Evolutionary conservation across 2,329 filamentous ascomycete species (phyloP).

Genomic region (Drechslerella dactyloides): DNA sequence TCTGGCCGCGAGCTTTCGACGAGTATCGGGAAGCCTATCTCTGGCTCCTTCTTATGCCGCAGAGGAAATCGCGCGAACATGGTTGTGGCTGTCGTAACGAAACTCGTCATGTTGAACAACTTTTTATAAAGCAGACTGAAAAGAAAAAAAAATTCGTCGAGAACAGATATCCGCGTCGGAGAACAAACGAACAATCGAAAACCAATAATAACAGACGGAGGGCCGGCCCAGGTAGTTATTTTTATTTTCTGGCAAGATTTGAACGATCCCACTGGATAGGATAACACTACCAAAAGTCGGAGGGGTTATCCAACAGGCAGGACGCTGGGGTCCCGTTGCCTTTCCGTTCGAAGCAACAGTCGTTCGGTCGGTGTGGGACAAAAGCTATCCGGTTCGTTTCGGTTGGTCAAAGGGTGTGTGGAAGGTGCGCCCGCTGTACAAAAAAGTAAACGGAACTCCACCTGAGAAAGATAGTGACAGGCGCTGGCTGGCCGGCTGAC

Average conservation of each 20-base stretch:
- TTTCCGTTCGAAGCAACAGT: slow-evolving; percentile 35
- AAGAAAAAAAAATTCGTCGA: slow-evolving; percentile 1
- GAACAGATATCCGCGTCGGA: slow-evolving; percentile 3
- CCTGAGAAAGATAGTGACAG: slow-evolving; percentile 39
- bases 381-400: slow-evolving; percentile 42
- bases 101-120: slow-evolving; percentile 42
- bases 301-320: slow-evolving; percentile 49
- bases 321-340: slow-evolving; percentile 32
- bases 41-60: slow-evolving; percentile 54
- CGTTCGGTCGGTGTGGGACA: slow-evolving; percentile 25
- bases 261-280: slow-evolving; percentile 2
- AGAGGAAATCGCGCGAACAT: slow-evolving; percentile 55
- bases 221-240: slow-evolving; percentile 33
- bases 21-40: slow-evolving; percentile 54
- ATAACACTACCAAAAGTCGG: slow-evolving; percentile 39
- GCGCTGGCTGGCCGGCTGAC: too few species aligned
- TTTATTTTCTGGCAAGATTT: slow-evolving; percentile 4
- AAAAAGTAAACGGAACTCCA: slow-evolving; percentile 4
- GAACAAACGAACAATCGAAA: slow-evolving; percentile 7
- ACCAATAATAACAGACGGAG: slow-evolving; percentile 16
- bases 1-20: slow-evolving; percentile 50
- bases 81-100: slow-evolving; percentile 51
- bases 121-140: slow-evolving; percentile 1
- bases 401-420: slow-evolving; percentile 43
- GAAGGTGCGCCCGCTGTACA: slow-evolving; percentile 30